These are phyloP conservation scores for Cordyceps farinosa DNA, from an alignment of 2,329 filamentous ascomycete genomes.

Conservation along the genomic window DNA sequence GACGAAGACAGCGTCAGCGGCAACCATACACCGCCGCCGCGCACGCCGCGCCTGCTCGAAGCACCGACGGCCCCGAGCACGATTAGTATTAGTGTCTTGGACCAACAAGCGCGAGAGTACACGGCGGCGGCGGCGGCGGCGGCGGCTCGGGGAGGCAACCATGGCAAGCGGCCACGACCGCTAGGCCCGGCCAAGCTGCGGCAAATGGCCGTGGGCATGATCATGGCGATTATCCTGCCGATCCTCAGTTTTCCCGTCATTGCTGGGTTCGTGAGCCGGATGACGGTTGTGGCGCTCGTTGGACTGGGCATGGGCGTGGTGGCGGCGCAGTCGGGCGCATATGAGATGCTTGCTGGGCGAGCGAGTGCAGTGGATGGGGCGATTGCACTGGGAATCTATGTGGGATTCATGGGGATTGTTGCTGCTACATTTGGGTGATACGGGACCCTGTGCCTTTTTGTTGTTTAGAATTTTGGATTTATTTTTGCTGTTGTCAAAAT, in stretches of 20 bases:
- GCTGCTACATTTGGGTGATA: conserved; percentile 18
- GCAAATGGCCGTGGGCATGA: conserved; percentile 22
- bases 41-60: background rate
- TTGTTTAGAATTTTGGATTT: background rate
- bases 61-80: conserved; percentile 4
- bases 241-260: conserved; percentile 57
- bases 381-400: conserved; percentile 6
- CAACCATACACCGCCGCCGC: background rate
- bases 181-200: background rate
- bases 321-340: conserved; percentile 27
- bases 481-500: background rate
- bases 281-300: conserved; percentile 54
- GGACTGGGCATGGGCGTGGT: conserved; percentile 41
- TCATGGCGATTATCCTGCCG: conserved; percentile 47
- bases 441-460: background rate
- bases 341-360: conserved; percentile 20
- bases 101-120: background rate
- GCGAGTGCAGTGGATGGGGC: conserved; percentile 20
- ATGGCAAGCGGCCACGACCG: background rate
- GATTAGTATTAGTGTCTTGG: background rate
- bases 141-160: background rate
- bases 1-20: conserved; percentile 7
- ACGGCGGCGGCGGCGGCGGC: background rate
- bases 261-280: conserved; percentile 52
- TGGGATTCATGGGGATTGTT: conserved; percentile 14